These are phyloP conservation scores for Babesia gibsoni DNA, from an alignment of 169 alveolate species.

Conservation along the genomic window DNA sequence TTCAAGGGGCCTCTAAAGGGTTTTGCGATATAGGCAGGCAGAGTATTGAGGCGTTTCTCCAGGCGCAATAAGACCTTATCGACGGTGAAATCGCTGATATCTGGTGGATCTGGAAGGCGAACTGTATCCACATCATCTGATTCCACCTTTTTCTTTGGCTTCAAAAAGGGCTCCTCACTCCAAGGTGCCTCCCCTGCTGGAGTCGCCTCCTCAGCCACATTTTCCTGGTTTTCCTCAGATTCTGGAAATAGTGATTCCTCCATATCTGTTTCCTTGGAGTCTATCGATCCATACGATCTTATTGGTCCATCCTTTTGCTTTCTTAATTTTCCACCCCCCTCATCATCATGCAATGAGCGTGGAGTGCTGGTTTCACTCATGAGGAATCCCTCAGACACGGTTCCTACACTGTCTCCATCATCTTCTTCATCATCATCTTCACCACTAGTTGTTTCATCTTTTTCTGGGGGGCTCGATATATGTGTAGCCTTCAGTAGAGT, in stretches of 20 bases:
- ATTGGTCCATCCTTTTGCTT: too few relatives aligned
- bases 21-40: conserved; percentile 28
- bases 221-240: not conserved
- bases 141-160: not conserved
- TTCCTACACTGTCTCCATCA: not conserved
- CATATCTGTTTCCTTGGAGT: too few relatives aligned
- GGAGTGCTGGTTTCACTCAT: too few relatives aligned
- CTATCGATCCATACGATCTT: too few relatives aligned
- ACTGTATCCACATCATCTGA: not conserved
- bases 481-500: not conserved
- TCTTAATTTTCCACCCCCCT: too few relatives aligned
- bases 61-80: not conserved
- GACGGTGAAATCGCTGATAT: conserved; percentile 4
- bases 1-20: conserved; percentile 40
- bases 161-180: not conserved
- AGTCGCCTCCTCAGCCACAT: not conserved
- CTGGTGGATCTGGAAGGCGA: conserved; percentile 15
- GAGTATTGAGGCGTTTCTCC: not conserved
- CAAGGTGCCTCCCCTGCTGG: not conserved
- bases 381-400: too few relatives aligned
- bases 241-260: too few relatives aligned
- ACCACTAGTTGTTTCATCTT: not conserved
- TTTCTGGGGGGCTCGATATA: not conserved
- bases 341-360: too few relatives aligned
- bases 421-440: conserved; percentile 14